Base-by-base conservation (phyloP, 768 basidiomycete genomes). In the Amyloporia xantha region DNA sequence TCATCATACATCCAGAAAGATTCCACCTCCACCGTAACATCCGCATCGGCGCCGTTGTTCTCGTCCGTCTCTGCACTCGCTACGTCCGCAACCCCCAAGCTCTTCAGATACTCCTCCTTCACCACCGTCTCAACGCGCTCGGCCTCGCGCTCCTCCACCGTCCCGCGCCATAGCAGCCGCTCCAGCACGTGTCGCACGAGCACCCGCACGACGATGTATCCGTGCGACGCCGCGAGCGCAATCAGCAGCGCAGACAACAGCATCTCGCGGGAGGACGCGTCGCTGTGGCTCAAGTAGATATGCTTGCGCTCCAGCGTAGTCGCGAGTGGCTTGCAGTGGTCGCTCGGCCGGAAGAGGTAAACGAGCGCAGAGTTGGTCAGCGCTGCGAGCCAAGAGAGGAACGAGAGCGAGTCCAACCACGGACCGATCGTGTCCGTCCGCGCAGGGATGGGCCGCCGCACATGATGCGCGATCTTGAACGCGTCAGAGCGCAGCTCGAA, bases 401-500 rank as follows among this genome's bases (percentile, higher is more conserved):
- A 85, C 5, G 84, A 80, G 51, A 99, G 72, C 11, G 84, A 80
- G 44, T 94, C 84, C 37, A 97, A 78, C 95, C 95, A 99, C 0
- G 92, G 88, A 0, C 95, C 95, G 51, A 98, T 91, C 10, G 86
- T 85, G 57, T 94, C 92, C 2, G 87, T 85, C 19, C 95, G 82
- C n/a, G 72, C 66, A 0, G 94, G 93, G 28, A 95, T 77, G 2
- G 95, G 91, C 21, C 91, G 78, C 15, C 91, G 76, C 45, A 80
- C 75, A 60, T 95, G 92, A 4, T 82, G 81, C 3, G 84, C 82
- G 63, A 99, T 87, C 73, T 98, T 97, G 75, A 95, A 86, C 4
- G 96, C 96, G 61, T 99, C 95, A 2, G 86, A 89, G 15, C 93
- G 84, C 4, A 91, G 69, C 69, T 99, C 95, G 52, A 98, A 68